Base-by-base conservation (phyloP, 1,284 basidiomycete species). In the Butyriboletus appendiculatus region DNA sequence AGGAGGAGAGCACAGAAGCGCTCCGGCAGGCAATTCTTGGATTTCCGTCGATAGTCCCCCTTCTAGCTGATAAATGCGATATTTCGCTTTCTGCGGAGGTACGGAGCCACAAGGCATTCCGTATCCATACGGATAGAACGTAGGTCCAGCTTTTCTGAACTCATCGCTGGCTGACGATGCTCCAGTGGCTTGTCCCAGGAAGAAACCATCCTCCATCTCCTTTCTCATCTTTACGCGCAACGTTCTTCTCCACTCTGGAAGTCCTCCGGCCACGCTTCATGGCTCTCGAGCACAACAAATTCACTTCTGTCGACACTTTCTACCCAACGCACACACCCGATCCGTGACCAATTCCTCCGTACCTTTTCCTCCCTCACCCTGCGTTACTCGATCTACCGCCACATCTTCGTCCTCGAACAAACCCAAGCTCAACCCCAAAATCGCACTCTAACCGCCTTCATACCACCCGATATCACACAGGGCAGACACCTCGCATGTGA, bases 1-100 rank as follows among this genome's bases (percentile, higher is more conserved):
- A 50, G 30, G 53, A 59, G 33, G 48, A 64, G 72, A 88, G 88
- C 59, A 86, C 86, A 0, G 72, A 73, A 33, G 90, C 87, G 0
- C 75, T 97, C 37, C 75, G 77, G 51, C 80, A 88, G 16, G 94
- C 94, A 0, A 82, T 95, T 14, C 67, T 80, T 15, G 80, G 81
- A 1, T 96, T 93, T 70, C 94, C 94, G 0, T 84, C 88, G 8
- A 79, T 95, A 7, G 81, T 94, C 0, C 85, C 88, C 0, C 76
- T 94, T 8, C 74, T 97, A 0, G 90, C 91, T 2, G 91, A 94
- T 67, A 94, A 93, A 71, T 78, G 90, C 12, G 92, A 94, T 16
- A 79, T 88, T 4, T 71, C 75, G 7, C 68, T 96, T 2, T 80
- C 91, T 1, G 71, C 72, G 3, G 73, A 79, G 2, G 76, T 91